Evolutionary conservation across 1,139 yeast genomes (phyloP), one percentile per base, ranked within the genome.

Genomic region (Lodderomyces margitis): DNA sequence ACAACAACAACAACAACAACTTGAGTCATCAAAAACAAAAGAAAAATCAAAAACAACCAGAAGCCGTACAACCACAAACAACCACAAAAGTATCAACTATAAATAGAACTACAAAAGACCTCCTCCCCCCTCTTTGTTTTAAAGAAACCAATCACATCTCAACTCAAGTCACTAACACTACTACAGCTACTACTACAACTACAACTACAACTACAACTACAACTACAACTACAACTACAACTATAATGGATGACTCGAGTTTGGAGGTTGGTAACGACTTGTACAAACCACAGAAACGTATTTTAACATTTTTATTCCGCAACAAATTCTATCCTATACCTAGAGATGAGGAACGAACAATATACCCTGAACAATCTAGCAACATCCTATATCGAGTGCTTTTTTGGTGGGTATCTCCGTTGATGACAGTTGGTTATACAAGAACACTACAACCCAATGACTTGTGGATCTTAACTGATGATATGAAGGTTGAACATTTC

Each of bases 361-460:
- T 52, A 2, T 76, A 64, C 51, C 83, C 82, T 0, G 56, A 47
- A 34, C 36, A 37, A 6, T 39, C 44, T 3, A 66, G 71, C 3
- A 71, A 66, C 42, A 36, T 60, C 14, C 34, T 74, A 10, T 62
- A 63, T 4, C 51, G 56, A 30, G 14, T 63, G 0, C 74, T 80
- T 36, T 79, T 79, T 50, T 60, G 70, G 57, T 84, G 92, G 92
- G 66, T 81, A 33, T 47, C 62, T 14, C 86, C 87, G 0, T 46
- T 83, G 3, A 53, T 84, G 53, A 68, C 63, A 30, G 76, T 75
- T 3, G 95, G 95, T 1, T 86, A 85, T 56, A 71, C 72, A 43
- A 70, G 95, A 52, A 81, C 87, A 0, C 60, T 86, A 27, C 79
- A 78, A 39, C 78, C 81, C 5, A 73, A 76, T 41, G 95, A 86